Evolutionary conservation across 2,329 filamentous ascomycete species (phyloP).

Genomic region (Ophiostoma tasmaniense): DNA sequence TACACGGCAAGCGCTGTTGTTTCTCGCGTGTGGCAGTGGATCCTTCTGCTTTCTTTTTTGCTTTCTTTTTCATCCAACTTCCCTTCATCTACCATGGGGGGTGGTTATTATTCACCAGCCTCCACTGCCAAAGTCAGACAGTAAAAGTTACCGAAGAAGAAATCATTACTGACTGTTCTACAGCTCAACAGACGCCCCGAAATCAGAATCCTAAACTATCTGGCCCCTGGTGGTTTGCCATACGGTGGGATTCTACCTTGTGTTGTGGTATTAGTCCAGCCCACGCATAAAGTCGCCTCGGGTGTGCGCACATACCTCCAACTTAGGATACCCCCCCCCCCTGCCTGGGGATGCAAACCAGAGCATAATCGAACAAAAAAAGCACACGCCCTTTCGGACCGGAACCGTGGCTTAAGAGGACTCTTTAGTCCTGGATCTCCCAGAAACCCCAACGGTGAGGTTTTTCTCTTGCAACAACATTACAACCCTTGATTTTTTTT

Average conservation of each 20-base stretch:
- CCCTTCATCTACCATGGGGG: background rate
- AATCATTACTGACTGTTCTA: background rate
- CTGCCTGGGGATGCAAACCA: background rate
- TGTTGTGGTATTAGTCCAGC: background rate
- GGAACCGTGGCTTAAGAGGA: conserved; percentile 9
- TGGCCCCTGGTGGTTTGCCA: background rate
- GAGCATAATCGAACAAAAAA: conserved; percentile 7
- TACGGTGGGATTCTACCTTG: background rate
- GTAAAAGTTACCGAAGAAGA: background rate
- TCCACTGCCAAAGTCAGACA: background rate
- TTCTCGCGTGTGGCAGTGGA: background rate
- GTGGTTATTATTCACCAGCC: background rate
- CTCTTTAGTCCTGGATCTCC: conserved; percentile 13
- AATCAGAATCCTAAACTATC: background rate
- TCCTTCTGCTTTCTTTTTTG: background rate
- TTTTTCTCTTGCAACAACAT: conserved; percentile 12
- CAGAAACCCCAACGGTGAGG: conserved; percentile 14
- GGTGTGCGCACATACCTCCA: background rate
- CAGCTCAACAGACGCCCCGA: background rate
- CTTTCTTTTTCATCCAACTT: background rate
- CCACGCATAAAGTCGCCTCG: background rate
- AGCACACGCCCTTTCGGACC: conserved; percentile 1
- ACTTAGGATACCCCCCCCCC: background rate
- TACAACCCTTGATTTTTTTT: conserved; percentile 7
- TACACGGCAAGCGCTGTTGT: background rate